Conservation (phyloP, 2,329 filamentous ascomycete genomes). For the Neofusicoccum umdonicola region DNA sequence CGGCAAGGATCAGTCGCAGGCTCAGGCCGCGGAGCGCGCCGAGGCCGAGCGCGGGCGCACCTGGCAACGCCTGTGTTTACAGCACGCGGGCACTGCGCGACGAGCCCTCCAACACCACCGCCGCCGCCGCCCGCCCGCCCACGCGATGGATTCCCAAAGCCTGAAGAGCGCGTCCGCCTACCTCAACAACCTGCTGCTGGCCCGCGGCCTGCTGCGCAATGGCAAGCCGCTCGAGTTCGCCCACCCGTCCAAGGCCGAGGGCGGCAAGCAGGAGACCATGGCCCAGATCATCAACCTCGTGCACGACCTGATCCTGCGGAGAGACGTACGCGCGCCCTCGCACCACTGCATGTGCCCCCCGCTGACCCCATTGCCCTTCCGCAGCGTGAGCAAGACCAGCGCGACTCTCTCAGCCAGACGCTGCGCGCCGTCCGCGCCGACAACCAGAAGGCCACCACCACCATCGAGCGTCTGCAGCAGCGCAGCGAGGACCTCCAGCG, state of each 20-base stretch:
- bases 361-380: neutral
- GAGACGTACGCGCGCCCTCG: slow-evolving; percentile 66
- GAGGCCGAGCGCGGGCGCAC: neutral
- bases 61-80: slow-evolving; percentile 17
- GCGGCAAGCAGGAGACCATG: slow-evolving; percentile 68
- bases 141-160: slow-evolving; percentile 46
- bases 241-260: slow-evolving; percentile 62
- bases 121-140: neutral
- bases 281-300: slow-evolving; percentile 86
- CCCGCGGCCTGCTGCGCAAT: slow-evolving; percentile 60
- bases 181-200: slow-evolving; percentile 65
- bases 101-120: neutral
- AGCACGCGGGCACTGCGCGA: neutral
- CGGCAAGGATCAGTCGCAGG: neutral
- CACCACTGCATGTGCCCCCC: neutral
- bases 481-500: slow-evolving; percentile 57
- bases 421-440: slow-evolving; percentile 75
- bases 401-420: slow-evolving; percentile 76
- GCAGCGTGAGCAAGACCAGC: slow-evolving; percentile 84
- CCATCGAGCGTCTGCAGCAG: slow-evolving; percentile 59
- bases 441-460: slow-evolving; percentile 68
- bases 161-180: slow-evolving; percentile 62
- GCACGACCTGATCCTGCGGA: slow-evolving; percentile 85
- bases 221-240: slow-evolving; percentile 80
- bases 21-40: neutral